phyloP scores from a whole-genome alignment of 495 filamentous ascomycete genomes.

The Hyaloscypha finlandica region DNA sequence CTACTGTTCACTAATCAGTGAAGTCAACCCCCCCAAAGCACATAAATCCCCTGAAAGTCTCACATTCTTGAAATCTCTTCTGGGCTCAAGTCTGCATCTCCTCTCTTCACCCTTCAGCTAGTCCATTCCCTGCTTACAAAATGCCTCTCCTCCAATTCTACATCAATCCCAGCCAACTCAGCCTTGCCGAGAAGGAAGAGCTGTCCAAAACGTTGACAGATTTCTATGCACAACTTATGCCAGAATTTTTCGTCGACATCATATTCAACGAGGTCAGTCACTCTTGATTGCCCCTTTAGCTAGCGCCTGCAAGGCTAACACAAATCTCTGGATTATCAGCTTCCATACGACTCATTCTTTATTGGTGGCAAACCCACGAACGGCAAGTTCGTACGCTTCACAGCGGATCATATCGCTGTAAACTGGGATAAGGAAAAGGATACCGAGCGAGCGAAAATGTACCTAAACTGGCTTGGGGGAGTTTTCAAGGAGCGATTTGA shows the following conservation, averaged over 20 bases:
- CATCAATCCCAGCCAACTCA: constrained; percentile 11
- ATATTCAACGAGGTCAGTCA: constrained; percentile 24
- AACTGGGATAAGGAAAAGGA: constrained; percentile 17
- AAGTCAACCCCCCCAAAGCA: no score
- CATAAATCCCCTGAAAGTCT: no score
- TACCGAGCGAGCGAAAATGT: constrained; percentile 3
- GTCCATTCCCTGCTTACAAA: background rate
- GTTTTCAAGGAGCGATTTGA: constrained; percentile 24
- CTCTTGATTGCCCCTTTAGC: background rate
- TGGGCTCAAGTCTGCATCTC: no score
- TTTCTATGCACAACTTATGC: constrained; percentile 15
- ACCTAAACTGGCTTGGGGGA: constrained; percentile 19
- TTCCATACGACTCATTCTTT: constrained; percentile 20
- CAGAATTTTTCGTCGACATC: constrained; percentile 28
- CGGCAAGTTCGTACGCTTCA: constrained; percentile 27
- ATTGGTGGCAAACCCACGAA: constrained; percentile 14
- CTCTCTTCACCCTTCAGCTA: no score
- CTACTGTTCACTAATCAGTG: no score
- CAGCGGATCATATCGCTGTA: constrained; percentile 26
- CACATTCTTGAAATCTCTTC: no score
- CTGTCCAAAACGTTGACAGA: constrained; percentile 15
- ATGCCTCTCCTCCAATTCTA: constrained; percentile 30
- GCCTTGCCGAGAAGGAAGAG: constrained; percentile 16
- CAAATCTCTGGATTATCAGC: background rate
- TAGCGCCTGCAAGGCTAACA: background rate